Evolutionary conservation across 257 asterid species (phyloP), one percentile per base, ranked within the genome.

Genomic region (Solanum pinnatisectum): DNA sequence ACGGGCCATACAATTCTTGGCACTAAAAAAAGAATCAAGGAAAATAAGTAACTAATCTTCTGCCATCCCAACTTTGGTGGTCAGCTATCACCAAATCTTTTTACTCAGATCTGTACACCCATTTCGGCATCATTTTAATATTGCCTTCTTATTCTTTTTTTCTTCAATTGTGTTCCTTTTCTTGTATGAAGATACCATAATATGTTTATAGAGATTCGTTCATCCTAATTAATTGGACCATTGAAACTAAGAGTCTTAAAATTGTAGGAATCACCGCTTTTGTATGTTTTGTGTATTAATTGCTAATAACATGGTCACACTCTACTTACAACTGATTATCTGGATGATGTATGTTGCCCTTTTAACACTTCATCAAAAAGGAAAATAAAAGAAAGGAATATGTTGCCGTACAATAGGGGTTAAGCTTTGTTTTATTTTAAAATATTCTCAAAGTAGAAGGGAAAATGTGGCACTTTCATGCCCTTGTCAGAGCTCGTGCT

Each of bases 1-100:
- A 96, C 98, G 97, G 98, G 97, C 90, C 99, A 85, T 71, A 95
- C 88, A 95, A 87, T 81, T 89, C 88, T 85, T 33, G 86, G 88
- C 83, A 83, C 49, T 65, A 32, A 52, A 16, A 44, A 79, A 44
- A 44, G 15, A 44, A 44, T 59, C 10, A 25, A 79, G 65, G 84
- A 44, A 13, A 78, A 42, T 8, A 27, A 79, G 44, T 79, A 79
- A 44, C 40, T 15, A 44, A 79, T 79, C 39, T 44, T 27, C 67
- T 27, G 40, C 35, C 85, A 44, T 4, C 20, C 65, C 67, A 44
- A 79, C 65, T 25, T 79, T 2, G 39, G 67, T 79, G 32, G 6
- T 16, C 25, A 42, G 40, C 85, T 42, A 30, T 79, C 25, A 79
- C 85, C 85, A 44, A 44, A 15, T 40, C 14, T 44, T 44, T 44